A percentile compares a stretch with the other conserved stretches of the same genome.
These are phyloP conservation scores for Senna tora DNA, from an alignment of 306 rosid species.

Conservation along the genomic window DNA sequence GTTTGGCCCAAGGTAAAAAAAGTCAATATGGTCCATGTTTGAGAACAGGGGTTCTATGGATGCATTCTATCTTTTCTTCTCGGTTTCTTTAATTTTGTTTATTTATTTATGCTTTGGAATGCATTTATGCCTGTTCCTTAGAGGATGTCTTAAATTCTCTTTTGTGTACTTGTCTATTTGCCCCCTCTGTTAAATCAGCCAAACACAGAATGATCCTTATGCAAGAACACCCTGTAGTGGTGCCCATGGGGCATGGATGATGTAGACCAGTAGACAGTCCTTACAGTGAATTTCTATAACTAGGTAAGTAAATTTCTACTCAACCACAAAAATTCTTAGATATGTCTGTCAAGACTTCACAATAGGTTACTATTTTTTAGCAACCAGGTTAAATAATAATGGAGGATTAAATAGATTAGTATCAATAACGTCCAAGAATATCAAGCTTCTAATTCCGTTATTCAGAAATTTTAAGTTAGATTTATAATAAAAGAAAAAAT, in stretches of 20 bases:
- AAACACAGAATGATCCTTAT: neutral
- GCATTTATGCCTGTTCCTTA: too few species aligned
- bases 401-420: slow-evolving; percentile 1
- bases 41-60: neutral
- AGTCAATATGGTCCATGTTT: neutral
- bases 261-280: slow-evolving; percentile 9
- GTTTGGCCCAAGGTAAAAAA: neutral
- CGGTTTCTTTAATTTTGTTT: neutral
- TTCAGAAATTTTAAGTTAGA: slow-evolving; percentile 5
- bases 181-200: neutral
- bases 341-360: neutral
- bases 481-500: slow-evolving; percentile 15
- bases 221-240: neutral
- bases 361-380: slow-evolving; percentile 10
- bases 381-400: slow-evolving; percentile 15
- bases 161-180: slow-evolving; percentile 1
- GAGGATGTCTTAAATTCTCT: slow-evolving; percentile 15
- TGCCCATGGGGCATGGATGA: slow-evolving; percentile 3
- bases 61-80: neutral
- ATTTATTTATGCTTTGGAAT: neutral
- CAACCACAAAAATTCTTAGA: slow-evolving; percentile 2
- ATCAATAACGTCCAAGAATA: slow-evolving; percentile 11
- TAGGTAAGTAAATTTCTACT: slow-evolving; percentile 19
- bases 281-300: slow-evolving; percentile 2
- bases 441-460: neutral